phyloP scores from a whole-genome alignment of 495 filamentous ascomycete genomes.

The Letharia columbiana region DNA sequence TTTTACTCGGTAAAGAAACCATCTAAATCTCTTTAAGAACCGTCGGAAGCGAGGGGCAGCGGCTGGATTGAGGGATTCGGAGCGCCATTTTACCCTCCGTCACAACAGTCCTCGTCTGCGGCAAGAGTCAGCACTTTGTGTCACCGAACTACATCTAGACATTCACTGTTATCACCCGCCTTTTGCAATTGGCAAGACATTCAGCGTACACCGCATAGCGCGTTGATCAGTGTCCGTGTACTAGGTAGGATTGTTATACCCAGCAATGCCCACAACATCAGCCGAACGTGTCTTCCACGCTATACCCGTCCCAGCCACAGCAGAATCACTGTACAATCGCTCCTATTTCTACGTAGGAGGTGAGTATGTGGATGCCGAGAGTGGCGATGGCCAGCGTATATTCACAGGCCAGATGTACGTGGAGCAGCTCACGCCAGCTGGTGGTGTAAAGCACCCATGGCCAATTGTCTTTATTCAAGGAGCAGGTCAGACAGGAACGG shows the following conservation, averaged over 20 bases:
- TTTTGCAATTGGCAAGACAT: too few species aligned
- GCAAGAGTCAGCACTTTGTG: neutral
- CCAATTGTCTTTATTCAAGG: slow-evolving; percentile 50
- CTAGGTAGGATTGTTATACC: neutral
- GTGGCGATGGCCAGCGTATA: slow-evolving; percentile 30
- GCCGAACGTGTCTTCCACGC: neutral
- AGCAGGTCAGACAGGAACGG: slow-evolving; percentile 41
- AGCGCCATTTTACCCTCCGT: neutral
- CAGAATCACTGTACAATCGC: slow-evolving; percentile 23
- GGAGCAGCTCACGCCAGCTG: slow-evolving; percentile 40
- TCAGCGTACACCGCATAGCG: neutral
- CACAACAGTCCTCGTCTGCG: neutral
- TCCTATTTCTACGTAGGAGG: slow-evolving; percentile 46
- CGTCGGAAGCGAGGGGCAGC: neutral
- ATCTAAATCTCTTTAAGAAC: too few species aligned
- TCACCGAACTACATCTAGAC: neutral
- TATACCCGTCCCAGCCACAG: neutral
- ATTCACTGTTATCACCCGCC: neutral
- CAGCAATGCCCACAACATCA: neutral
- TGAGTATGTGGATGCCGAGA: slow-evolving; percentile 30
- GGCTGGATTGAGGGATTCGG: neutral
- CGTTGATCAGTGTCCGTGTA: neutral
- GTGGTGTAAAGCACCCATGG: slow-evolving; percentile 22
- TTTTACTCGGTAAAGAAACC: too few species aligned
- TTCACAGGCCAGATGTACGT: slow-evolving; percentile 48